phyloP scores from a whole-genome alignment of 1,139 yeast genomes.

The Geotrichum restrictum region DNA sequence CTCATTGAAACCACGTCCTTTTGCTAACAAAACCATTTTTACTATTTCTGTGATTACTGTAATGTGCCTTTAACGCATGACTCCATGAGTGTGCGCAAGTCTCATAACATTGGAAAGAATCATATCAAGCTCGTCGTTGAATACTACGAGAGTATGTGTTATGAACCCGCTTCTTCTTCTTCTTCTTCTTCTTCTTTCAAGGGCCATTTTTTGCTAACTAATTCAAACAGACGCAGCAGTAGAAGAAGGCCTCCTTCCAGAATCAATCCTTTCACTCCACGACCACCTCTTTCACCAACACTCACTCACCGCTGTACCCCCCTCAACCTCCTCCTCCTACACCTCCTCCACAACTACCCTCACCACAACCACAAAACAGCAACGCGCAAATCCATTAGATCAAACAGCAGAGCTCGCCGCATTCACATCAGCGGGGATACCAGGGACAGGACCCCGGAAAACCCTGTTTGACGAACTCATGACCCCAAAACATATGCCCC shows the following conservation, averaged over 20 bases:
- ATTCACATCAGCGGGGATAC: slow-evolving; percentile 23
- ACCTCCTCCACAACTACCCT: slow-evolving; percentile 17
- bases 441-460: slow-evolving; percentile 26
- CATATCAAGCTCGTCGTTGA: slow-evolving; percentile 73
- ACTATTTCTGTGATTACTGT: slow-evolving; percentile 20
- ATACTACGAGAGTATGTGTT: slow-evolving; percentile 55
- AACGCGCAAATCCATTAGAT: slow-evolving; percentile 24
- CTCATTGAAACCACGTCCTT: background rate
- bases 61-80: slow-evolving; percentile 67
- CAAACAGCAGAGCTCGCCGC: slow-evolving; percentile 25
- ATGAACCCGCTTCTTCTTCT: background rate
- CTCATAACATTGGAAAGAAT: slow-evolving; percentile 75
- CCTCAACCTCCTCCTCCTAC: slow-evolving; percentile 15
- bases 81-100: slow-evolving; percentile 78
- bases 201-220: slow-evolving; percentile 17
- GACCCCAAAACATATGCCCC: slow-evolving; percentile 23
- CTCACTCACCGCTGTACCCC: no score
- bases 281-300: slow-evolving; percentile 21
- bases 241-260: slow-evolving; percentile 31
- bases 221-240: slow-evolving; percentile 31
- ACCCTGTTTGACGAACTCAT: slow-evolving; percentile 19
- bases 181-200: slow-evolving; percentile 1
- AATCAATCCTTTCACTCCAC: slow-evolving; percentile 20
- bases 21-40: slow-evolving; percentile 36
- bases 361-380: no score